Percentiles rank a stretch among this genome's conserved stretches.
These are phyloP conservation scores for Candida dajiaensis DNA, from an alignment of 805 yeast genomes.

Conservation along the genomic window DNA sequence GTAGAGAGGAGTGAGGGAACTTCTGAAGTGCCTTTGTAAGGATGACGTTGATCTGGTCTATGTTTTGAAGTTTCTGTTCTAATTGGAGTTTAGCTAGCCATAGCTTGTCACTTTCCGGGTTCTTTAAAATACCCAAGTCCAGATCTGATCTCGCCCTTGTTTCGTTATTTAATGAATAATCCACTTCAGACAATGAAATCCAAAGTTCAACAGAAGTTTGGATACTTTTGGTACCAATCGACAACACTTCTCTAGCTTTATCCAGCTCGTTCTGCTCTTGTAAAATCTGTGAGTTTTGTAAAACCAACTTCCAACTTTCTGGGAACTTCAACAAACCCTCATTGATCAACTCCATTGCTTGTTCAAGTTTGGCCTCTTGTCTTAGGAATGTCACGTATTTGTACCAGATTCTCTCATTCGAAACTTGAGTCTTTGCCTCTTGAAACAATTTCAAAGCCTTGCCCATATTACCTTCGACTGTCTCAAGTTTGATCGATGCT, in stretches of 20 bases:
- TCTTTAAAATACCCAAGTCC: conserved; percentile 56
- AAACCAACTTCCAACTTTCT: conserved; percentile 42
- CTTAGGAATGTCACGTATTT: conserved; percentile 52
- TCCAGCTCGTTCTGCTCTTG: conserved; percentile 25
- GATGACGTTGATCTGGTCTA: conserved; percentile 45
- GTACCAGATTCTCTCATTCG: conserved; percentile 51
- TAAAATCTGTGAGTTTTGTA: conserved; percentile 59
- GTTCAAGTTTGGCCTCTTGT: conserved; percentile 26
- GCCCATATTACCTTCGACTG: conserved; percentile 30
- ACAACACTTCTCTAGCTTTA: conserved; percentile 42
- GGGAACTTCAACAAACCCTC: conserved; percentile 47
- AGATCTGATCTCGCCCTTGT: conserved; percentile 66
- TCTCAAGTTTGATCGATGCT: conserved; percentile 65
- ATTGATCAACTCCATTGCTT: conserved; percentile 37
- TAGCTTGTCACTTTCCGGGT: conserved; percentile 42
- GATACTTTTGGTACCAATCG: conserved; percentile 43
- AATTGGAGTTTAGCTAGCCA: conserved; percentile 54
- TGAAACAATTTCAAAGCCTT: conserved; percentile 33
- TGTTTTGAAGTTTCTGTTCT: conserved; percentile 47
- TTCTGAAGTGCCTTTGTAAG: conserved; percentile 52
- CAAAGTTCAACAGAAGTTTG: conserved; percentile 45
- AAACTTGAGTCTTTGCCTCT: conserved; percentile 30
- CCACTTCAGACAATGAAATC: conserved; percentile 44
- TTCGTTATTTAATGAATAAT: conserved; percentile 31
- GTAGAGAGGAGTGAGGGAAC: conserved; percentile 48